Evolutionary conservation across 2,329 filamentous ascomycete species (phyloP).

Genomic region (Didymella pomorum): DNA sequence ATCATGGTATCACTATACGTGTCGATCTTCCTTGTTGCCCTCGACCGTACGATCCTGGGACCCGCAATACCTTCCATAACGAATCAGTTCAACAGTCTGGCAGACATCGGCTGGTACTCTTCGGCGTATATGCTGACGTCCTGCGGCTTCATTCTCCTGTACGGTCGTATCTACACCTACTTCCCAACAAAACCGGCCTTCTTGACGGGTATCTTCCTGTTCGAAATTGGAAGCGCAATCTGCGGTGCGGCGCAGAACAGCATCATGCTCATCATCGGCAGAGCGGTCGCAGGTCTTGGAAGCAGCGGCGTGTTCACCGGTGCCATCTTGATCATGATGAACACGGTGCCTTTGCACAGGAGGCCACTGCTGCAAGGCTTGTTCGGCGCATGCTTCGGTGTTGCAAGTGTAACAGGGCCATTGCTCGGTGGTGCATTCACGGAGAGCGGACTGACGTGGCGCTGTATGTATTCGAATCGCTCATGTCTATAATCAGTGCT

Average conservation of each 20-base stretch:
- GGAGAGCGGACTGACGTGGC: conserved; percentile 52
- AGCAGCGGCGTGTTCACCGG: conserved; percentile 46
- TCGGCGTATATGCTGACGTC: conserved; percentile 52
- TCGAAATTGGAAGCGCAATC: conserved; percentile 62
- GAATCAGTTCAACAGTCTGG: conserved; percentile 53
- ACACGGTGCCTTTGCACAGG: conserved; percentile 52
- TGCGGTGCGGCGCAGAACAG: conserved; percentile 57
- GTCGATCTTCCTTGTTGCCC: conserved; percentile 45
- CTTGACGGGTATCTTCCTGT: conserved; percentile 56
- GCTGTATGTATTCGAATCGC: conserved; percentile 36
- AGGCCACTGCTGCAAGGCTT: conserved; percentile 53
- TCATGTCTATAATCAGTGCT: too few species aligned
- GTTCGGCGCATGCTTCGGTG: conserved; percentile 50
- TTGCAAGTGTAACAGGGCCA: conserved; percentile 55
- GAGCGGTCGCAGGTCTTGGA: conserved; percentile 43
- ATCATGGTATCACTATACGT: conserved; percentile 46
- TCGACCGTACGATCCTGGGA: conserved; percentile 56
- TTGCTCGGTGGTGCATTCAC: conserved; percentile 56
- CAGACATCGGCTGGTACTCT: conserved; percentile 56
- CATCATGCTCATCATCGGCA: conserved; percentile 41
- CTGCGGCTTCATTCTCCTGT: conserved; percentile 54
- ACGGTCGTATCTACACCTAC: conserved; percentile 57
- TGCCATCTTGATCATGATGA: conserved; percentile 45
- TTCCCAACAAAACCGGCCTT: conserved; percentile 61
- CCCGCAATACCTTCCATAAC: conserved; percentile 58